Percentiles rank a stretch among this genome's conserved stretches.
Evolutionary conservation across 257 asterid species (phyloP).

Genomic region (Solanum boliviense): DNA sequence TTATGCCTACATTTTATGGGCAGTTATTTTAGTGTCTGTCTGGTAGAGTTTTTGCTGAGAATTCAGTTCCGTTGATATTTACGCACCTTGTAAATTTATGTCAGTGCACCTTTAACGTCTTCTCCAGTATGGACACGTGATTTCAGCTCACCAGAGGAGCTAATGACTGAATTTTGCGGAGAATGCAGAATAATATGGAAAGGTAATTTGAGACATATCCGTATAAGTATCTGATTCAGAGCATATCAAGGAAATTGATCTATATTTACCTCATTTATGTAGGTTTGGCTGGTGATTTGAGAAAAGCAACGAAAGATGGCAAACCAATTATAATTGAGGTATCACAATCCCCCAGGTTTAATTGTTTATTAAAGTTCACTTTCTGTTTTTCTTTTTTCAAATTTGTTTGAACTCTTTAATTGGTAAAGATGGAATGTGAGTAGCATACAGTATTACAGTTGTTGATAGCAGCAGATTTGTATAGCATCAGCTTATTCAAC

Average conservation of each 20-base stretch:
- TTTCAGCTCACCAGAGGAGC: conserved; percentile 78
- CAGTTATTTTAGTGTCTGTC: not conserved
- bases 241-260: conserved; percentile 6
- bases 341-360: not conserved
- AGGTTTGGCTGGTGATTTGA: conserved; percentile 98
- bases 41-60: not conserved
- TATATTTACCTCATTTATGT: not conserved
- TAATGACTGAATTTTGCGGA: conserved; percentile 91
- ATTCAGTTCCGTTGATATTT: not conserved
- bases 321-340: conserved; percentile 98
- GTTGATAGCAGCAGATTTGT: not conserved
- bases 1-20: not conserved
- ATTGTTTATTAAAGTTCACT: not conserved
- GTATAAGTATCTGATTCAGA: not conserved
- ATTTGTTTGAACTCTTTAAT: not conserved
- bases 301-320: conserved; percentile 96
- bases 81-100: conserved; percentile 8
- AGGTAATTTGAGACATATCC: conserved; percentile 33
- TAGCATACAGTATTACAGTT: not conserved
- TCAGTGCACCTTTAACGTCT: conserved; percentile 87
- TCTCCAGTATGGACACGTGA: conserved; percentile 94
- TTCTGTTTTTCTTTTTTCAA: not conserved
- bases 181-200: conserved; percentile 96
- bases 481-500: not conserved
- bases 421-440: not conserved